Evolutionary conservation across 2,329 filamentous ascomycete genomes (phyloP), one percentile per base, ranked within the genome.

Genomic region (Venturiaceae sp.): DNA sequence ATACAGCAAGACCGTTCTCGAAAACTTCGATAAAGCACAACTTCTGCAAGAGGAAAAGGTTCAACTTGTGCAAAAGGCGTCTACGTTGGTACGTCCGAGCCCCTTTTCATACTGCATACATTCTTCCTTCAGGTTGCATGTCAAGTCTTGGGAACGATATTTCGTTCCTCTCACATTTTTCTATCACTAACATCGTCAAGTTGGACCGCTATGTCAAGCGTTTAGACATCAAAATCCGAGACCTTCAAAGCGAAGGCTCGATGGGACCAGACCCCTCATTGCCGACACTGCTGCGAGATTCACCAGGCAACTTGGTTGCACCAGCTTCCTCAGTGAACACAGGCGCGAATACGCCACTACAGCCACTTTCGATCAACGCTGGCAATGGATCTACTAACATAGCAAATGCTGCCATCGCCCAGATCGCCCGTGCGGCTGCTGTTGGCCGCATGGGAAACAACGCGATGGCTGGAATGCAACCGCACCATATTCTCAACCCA

Each of bases 31-130:
- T 61, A 82, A 80, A 63, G 86, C 86, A 57, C 84, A 91, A 62
- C 77, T 83, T 60, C 74, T 94, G 34, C 84, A 90, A 59, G 81
- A 84, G 57, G 88, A 94, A 68, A 94, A 94, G 75, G 78, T 89
- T 57, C 79, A 79, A 2, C 74, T 94, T 32, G 80, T 84, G 3
- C 79, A 85, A 62, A 90, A 87, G 71, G 73, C 77, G 77, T 64
- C 80, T 75, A 67, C 82, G 75, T 68, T 84, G 81, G 68, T 87
- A 87, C 65, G 68, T 75, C 54, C 81, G 85, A 65, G 79, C 86
- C 64, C 71, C 77, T 52, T 19, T 19, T 37, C n/a, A 50, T 26
- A 41, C 33, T 58, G 7, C 30, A 16, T 41, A n/a, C 39, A 8
- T 59, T 52, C 8, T n/a, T n/a, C n/a, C n/a, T n/a, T n/a, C n/a